phyloP scores from a whole-genome alignment of 2,329 filamentous ascomycete genomes.

The Atkinsonella hypoxylon region DNA sequence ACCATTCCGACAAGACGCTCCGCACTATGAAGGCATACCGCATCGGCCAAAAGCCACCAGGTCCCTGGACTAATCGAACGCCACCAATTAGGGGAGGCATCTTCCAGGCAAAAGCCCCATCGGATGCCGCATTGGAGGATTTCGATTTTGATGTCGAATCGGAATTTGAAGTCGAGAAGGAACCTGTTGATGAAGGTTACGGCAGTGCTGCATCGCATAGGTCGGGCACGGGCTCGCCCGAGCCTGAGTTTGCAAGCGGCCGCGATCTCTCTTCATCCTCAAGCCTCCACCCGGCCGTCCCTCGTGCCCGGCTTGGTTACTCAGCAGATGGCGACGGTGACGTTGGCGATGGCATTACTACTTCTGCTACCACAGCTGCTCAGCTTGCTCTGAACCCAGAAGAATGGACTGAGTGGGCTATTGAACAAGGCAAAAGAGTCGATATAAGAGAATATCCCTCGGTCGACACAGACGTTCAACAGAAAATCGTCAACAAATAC shows the following conservation, averaged over 20 bases:
- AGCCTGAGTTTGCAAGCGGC: slow-evolving; percentile 1
- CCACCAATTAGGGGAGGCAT: slow-evolving; percentile 45
- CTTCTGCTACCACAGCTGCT: neutral
- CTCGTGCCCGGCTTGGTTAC: slow-evolving; percentile 2
- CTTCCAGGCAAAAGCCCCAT: slow-evolving; percentile 5
- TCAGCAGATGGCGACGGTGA: neutral
- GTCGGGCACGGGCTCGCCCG: slow-evolving; percentile 4
- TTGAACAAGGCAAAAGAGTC: slow-evolving; percentile 21
- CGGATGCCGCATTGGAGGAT: slow-evolving; percentile 7
- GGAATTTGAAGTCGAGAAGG: slow-evolving; percentile 7
- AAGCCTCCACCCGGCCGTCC: neutral
- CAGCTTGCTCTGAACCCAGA: slow-evolving; percentile 7
- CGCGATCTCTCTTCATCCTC: neutral
- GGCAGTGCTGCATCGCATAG: slow-evolving; percentile 7
- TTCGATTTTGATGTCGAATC: slow-evolving; percentile 9
- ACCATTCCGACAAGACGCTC: slow-evolving; percentile 41
- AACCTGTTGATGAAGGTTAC: slow-evolving; percentile 7
- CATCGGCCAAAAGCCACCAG: slow-evolving; percentile 42
- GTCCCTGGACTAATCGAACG: slow-evolving; percentile 44
- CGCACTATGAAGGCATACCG: slow-evolving; percentile 47
- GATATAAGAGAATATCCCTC: slow-evolving; percentile 35
- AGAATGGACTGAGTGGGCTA: slow-evolving; percentile 24
- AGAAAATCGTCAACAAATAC: slow-evolving; percentile 43
- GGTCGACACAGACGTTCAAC: slow-evolving; percentile 40
- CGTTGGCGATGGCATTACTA: no score